Conservation (phyloP, 345 rosid species). For the Crucihimalaya himalaica region DNA sequence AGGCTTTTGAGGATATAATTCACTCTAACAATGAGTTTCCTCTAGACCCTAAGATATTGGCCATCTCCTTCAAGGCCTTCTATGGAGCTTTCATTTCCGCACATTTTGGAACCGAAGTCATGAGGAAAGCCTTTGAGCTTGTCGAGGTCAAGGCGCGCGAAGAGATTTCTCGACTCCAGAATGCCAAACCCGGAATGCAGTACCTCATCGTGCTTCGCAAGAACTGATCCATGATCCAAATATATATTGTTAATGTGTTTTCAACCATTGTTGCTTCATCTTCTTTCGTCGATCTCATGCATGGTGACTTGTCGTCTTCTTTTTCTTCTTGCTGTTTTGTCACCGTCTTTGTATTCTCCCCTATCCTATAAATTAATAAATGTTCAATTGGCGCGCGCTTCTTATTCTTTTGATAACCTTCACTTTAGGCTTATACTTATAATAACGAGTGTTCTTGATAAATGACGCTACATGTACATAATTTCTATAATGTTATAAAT, state of each 20-base stretch:
- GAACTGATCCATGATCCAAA: neutral
- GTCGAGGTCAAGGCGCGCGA: conserved; percentile 13
- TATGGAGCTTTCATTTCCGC: conserved; percentile 8
- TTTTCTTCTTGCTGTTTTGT: neutral
- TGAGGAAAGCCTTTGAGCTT: conserved; percentile 18
- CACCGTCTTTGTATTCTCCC: neutral
- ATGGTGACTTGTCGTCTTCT: neutral
- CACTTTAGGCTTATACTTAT: too few relatives aligned
- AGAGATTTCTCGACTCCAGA: conserved; percentile 6
- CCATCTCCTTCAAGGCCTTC: neutral
- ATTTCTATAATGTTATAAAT: too few relatives aligned
- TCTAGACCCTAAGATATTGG: conserved; percentile 14
- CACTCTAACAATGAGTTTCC: conserved; percentile 11
- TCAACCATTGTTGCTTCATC: neutral
- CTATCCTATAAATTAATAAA: neutral
- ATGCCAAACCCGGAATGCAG: conserved; percentile 25
- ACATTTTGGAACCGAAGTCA: neutral
- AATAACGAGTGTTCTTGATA: too few relatives aligned
- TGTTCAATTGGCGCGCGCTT: too few relatives aligned
- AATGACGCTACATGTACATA: too few relatives aligned
- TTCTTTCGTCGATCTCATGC: neutral
- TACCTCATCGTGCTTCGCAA: conserved; percentile 24
- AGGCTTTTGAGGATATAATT: conserved; percentile 21
- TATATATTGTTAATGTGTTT: neutral
- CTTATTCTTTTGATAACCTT: too few relatives aligned